phyloP scores from a whole-genome alignment of 305 asterid species.

The Fraxinus baroniana region DNA sequence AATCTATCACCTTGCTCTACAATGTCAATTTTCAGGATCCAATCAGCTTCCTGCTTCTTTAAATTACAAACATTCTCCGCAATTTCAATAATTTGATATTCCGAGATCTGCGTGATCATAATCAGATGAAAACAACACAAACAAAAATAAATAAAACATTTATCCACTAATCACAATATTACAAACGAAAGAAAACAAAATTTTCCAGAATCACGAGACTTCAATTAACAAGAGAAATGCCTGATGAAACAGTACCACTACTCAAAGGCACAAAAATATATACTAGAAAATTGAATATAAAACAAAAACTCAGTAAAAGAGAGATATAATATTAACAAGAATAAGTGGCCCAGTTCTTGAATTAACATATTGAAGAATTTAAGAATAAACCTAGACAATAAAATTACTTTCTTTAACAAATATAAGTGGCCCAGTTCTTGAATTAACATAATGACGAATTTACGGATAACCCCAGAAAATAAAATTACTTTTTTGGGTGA shows the following conservation, averaged over 20 bases:
- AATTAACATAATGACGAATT: neutral
- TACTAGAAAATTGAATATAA: neutral
- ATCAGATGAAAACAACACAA: neutral
- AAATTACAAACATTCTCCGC: constrained; percentile 94
- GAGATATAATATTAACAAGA: neutral
- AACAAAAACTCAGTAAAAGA: neutral
- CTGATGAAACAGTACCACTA: neutral
- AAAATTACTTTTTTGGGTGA: constrained; percentile 69
- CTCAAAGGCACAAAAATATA: neutral
- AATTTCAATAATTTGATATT: constrained; percentile 81
- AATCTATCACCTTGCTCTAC: constrained; percentile 79
- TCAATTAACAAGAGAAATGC: neutral
- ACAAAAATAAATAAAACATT: neutral
- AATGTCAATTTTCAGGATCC: constrained; percentile 95
- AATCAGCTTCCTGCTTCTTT: constrained; percentile 96
- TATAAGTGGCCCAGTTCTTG: neutral
- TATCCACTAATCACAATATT: neutral
- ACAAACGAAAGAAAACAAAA: neutral
- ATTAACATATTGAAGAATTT: neutral
- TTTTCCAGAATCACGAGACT: neutral
- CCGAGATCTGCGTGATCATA: constrained; percentile 59
- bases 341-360: neutral
- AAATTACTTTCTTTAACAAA: constrained; percentile 3
- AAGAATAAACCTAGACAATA: constrained; percentile 16
- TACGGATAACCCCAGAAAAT: constrained; percentile 10